phyloP scores from a whole-genome alignment of 2,329 filamentous ascomycete genomes.

The Leptographium lundbergii region DNA sequence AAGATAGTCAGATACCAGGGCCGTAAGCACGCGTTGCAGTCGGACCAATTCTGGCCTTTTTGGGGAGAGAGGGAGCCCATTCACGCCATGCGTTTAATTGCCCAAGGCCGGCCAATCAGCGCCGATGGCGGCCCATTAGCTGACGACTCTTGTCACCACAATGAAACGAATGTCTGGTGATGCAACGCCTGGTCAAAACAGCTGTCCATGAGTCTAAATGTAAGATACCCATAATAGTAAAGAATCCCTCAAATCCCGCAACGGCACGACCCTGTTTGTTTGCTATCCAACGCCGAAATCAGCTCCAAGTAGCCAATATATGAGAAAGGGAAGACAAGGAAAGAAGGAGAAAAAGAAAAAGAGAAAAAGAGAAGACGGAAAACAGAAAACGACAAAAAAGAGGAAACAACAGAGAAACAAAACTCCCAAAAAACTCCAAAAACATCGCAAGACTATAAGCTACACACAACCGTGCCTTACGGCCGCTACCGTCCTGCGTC shows the following conservation, averaged over 20 bases:
- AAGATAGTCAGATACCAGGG: not conserved
- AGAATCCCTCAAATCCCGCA: too few relatives aligned
- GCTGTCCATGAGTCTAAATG: too few relatives aligned
- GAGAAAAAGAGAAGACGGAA: not conserved
- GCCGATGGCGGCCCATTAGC: not conserved
- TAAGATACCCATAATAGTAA: too few relatives aligned
- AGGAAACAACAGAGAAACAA: not conserved
- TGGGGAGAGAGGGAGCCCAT: not conserved
- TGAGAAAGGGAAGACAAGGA: not conserved
- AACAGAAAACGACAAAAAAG: not conserved
- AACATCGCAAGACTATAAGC: not conserved
- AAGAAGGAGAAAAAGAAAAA: not conserved
- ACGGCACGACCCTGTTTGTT: too few relatives aligned
- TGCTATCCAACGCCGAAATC: too few relatives aligned
- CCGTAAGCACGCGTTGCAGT: not conserved
- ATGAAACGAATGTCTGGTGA: too few relatives aligned
- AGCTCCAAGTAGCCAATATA: not conserved
- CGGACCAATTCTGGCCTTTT: not conserved
- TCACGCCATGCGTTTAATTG: not conserved
- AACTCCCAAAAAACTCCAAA: not conserved
- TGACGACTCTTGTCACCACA: not conserved
- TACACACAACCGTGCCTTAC: not conserved
- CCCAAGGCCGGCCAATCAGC: not conserved
- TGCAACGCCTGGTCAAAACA: too few relatives aligned
- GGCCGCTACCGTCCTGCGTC: constrained; percentile 22